These are phyloP conservation scores for Penicillium odoratum DNA, from an alignment of 495 filamentous ascomycete species.

Conservation along the genomic window DNA sequence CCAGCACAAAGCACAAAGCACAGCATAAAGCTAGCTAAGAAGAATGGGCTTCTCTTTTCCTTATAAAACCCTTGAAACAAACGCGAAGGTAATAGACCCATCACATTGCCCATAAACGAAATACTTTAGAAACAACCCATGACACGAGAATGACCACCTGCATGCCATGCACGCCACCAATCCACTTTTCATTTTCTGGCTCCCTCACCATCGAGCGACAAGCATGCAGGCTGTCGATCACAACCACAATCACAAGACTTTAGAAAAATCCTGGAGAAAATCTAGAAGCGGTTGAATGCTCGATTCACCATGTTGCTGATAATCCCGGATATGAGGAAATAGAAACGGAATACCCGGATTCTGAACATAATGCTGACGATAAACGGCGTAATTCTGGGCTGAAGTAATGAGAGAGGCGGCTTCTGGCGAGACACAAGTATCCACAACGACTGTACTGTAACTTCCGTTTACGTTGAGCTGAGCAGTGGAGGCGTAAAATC, in stretches of 20 bases:
- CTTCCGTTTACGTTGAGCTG: slow-evolving; percentile 15
- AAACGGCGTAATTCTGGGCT: slow-evolving; percentile 34
- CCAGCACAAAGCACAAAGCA: neutral
- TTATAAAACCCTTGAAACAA: neutral
- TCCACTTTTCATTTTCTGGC: neutral
- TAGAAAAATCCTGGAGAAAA: slow-evolving; percentile 17
- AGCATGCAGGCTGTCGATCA: slow-evolving; percentile 6
- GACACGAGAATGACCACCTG: slow-evolving; percentile 13
- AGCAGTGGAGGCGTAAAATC: slow-evolving; percentile 31
- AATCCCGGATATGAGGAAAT: slow-evolving; percentile 40
- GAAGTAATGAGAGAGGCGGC: slow-evolving; percentile 29
- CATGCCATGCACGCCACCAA: slow-evolving; percentile 20
- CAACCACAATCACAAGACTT: neutral
- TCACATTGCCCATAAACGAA: neutral
- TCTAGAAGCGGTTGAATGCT: slow-evolving; percentile 36
- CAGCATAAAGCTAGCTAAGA: slow-evolving; percentile 9
- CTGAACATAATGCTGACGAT: slow-evolving; percentile 35
- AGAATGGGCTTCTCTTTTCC: slow-evolving; percentile 5
- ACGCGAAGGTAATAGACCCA: too few species aligned
- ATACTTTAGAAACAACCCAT: slow-evolving; percentile 4
- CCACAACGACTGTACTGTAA: slow-evolving; percentile 21
- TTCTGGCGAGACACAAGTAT: slow-evolving; percentile 27
- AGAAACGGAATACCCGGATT: slow-evolving; percentile 44
- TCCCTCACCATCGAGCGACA: slow-evolving; percentile 4
- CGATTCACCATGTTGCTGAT: slow-evolving; percentile 30